phyloP scores from a whole-genome alignment of 805 yeast species.

The Candida bentonensis region DNA sequence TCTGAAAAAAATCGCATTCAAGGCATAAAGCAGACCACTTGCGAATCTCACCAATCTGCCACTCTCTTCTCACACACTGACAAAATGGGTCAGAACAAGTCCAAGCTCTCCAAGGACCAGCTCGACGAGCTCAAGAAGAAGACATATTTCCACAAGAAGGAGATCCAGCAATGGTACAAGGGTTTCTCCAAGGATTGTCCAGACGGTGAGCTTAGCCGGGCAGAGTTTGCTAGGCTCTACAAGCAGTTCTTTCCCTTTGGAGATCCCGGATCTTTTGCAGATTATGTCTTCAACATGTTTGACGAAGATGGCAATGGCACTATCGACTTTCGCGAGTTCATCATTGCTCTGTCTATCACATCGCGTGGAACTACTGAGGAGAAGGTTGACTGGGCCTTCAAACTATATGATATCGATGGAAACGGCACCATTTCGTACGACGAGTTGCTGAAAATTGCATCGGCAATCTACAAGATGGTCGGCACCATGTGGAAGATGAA shows the following conservation, averaged over 20 bases:
- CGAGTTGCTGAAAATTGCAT: conserved; percentile 68
- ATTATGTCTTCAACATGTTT: conserved; percentile 75
- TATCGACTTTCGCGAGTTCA: conserved; percentile 86
- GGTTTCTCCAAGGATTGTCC: conserved; percentile 94
- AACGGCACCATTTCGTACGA: conserved; percentile 63
- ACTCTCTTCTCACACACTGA: too few relatives aligned
- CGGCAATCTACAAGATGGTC: conserved; percentile 85
- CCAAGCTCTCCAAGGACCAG: conserved; percentile 78
- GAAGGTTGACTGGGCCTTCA: conserved; percentile 80
- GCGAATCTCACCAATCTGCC: too few relatives aligned
- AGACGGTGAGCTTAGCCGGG: conserved; percentile 69
- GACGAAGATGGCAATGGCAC: conserved; percentile 69
- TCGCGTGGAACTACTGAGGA: conserved; percentile 77
- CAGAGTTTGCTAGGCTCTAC: conserved; percentile 82
- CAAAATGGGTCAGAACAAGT: not conserved
- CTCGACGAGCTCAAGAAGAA: conserved; percentile 65
- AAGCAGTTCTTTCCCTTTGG: conserved; percentile 98
- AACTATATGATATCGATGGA: conserved; percentile 67
- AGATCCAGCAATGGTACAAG: conserved; percentile 96
- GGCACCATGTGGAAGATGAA: conserved; percentile 85
- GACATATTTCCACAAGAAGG: conserved; percentile 85
- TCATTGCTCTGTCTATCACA: conserved; percentile 73
- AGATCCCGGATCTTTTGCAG: conserved; percentile 84
- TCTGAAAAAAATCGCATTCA: too few relatives aligned
- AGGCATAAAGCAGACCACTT: too few relatives aligned